These are phyloP conservation scores for Sugiyamaella qingdaonensis DNA, from an alignment of 805 yeast species.

Conservation along the genomic window DNA sequence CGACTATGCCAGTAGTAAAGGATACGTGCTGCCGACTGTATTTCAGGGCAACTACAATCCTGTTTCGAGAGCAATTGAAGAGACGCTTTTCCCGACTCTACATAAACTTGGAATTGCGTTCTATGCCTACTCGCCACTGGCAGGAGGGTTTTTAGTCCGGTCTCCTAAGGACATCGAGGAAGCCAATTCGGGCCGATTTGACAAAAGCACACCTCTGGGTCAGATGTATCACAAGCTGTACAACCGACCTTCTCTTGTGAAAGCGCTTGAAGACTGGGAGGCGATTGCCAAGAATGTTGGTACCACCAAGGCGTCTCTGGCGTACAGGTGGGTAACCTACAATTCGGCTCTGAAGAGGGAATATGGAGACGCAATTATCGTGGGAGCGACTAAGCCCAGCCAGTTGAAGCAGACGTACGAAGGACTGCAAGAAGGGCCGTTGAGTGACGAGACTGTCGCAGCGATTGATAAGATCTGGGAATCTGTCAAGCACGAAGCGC, in stretches of 20 bases:
- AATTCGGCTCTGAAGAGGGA: conserved; percentile 20
- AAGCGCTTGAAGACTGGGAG: conserved; percentile 22
- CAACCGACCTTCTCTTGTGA: conserved; percentile 21
- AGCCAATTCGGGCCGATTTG: conserved; percentile 22
- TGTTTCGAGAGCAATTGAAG: conserved; percentile 24
- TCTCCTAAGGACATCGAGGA: conserved; percentile 16
- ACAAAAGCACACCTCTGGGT: conserved; percentile 14
- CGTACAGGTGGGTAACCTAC: conserved; percentile 26
- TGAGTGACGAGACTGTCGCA: conserved; percentile 21
- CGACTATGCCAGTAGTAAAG: conserved; percentile 20
- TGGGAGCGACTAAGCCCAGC: conserved; percentile 22
- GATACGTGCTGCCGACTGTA: conserved; percentile 29
- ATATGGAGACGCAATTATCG: conserved; percentile 24
- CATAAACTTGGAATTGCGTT: conserved; percentile 22
- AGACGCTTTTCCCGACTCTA: conserved; percentile 26
- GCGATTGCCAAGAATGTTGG: conserved; percentile 20
- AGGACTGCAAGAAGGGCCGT: conserved; percentile 24
- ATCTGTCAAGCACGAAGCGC: conserved; percentile 21
- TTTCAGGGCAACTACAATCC: conserved; percentile 31
- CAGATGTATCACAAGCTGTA: conserved; percentile 21
- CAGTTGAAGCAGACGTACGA: conserved; percentile 22
- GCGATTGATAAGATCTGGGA: conserved; percentile 26
- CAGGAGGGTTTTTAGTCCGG: conserved; percentile 26
- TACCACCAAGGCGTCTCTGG: conserved; percentile 19
- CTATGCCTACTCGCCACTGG: conserved; percentile 28